These are phyloP conservation scores for Neurospora pannonica DNA, from an alignment of 495 filamentous ascomycete species.

Conservation along the genomic window DNA sequence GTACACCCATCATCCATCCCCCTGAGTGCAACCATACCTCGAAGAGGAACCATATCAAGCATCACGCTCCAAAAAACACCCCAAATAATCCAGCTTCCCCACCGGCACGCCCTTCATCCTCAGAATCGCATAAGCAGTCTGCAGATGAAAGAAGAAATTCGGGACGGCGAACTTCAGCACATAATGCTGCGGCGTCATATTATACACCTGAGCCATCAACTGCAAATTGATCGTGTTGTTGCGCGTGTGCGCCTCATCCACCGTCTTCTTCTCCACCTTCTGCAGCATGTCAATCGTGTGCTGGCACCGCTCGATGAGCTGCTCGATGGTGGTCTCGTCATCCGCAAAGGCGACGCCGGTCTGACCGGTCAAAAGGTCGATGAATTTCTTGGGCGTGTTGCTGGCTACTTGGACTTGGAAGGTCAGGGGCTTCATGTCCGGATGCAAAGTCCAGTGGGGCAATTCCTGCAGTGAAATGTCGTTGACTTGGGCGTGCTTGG, in stretches of 20 bases:
- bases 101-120: constrained; percentile 46
- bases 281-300: constrained; percentile 26
- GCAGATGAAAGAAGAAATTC: constrained; percentile 40
- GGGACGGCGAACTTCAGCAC: constrained; percentile 25
- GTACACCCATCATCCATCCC: background rate
- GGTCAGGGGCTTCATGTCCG: constrained; percentile 41
- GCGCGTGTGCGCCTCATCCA: constrained; percentile 14
- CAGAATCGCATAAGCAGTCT: constrained; percentile 46
- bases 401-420: constrained; percentile 33
- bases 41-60: background rate
- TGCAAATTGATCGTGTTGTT: background rate
- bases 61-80: constrained; percentile 11
- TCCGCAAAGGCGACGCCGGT: constrained; percentile 23
- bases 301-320: constrained; percentile 31
- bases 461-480: constrained; percentile 2
- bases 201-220: constrained; percentile 16
- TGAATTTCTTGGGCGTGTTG: constrained; percentile 29
- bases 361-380: constrained; percentile 28
- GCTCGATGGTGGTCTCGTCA: constrained; percentile 30
- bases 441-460: constrained; percentile 16
- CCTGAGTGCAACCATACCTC: background rate
- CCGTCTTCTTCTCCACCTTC: constrained; percentile 23
- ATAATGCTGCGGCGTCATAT: constrained; percentile 20
- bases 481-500: constrained; percentile 12
- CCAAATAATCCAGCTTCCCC: constrained; percentile 45